Evolutionary conservation across 2,329 filamentous ascomycete genomes (phyloP).

Genomic region (Cryoendolithus antarcticus): DNA sequence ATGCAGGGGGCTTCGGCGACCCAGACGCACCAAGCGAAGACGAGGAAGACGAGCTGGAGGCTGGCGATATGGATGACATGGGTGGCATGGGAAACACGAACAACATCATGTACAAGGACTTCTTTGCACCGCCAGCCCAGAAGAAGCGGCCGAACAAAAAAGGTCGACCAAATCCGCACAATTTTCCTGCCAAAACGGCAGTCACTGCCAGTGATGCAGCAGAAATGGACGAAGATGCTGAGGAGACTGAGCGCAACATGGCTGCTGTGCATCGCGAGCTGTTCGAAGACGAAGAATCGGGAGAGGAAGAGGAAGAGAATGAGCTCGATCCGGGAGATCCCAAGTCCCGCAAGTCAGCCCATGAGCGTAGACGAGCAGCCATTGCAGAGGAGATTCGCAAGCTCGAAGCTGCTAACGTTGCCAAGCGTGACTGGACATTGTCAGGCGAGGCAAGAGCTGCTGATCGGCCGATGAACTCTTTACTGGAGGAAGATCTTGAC

Average conservation of each 20-base stretch:
- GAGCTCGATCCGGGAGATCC: conserved; percentile 54
- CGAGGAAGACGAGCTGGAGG: conserved; percentile 42
- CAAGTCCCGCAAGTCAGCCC: conserved; percentile 64
- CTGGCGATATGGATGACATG: conserved; percentile 41
- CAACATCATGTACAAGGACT: conserved; percentile 81
- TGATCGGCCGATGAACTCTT: conserved; percentile 77
- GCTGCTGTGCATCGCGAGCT: conserved; percentile 77
- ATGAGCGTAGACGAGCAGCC: conserved; percentile 77
- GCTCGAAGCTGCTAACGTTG: conserved; percentile 77
- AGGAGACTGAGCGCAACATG: conserved; percentile 71
- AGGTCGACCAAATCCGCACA: conserved; percentile 43
- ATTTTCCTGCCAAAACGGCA: conserved; percentile 25
- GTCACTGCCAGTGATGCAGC: conserved; percentile 26
- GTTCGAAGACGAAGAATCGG: conserved; percentile 60
- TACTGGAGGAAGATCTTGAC: conserved; percentile 87
- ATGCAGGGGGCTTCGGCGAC: conserved; percentile 73
- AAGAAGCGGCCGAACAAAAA: conserved; percentile 50
- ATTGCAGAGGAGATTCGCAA: conserved; percentile 81
- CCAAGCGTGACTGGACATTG: conserved; percentile 82
- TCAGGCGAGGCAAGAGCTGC: conserved; percentile 74
- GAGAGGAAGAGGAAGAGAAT: conserved; percentile 51
- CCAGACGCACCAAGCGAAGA: conserved; percentile 61
- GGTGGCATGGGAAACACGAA: conserved; percentile 63
- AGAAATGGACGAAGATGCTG: conserved; percentile 32
- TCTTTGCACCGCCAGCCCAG: conserved; percentile 73